These are phyloP conservation scores for Pichiaceae sp. DNA, from an alignment of 1,139 yeast species.

Conservation along the genomic window DNA sequence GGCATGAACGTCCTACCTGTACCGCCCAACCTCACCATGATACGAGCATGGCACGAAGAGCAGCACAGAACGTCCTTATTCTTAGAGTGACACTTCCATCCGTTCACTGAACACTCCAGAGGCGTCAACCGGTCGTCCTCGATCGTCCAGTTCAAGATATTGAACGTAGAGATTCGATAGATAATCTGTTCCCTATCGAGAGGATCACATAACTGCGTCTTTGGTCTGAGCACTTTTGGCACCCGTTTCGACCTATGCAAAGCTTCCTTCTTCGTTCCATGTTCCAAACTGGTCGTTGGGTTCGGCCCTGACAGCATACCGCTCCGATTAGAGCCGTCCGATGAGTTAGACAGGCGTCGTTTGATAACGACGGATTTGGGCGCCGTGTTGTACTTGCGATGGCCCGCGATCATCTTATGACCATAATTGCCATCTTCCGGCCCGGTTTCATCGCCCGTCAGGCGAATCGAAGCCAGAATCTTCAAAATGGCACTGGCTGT, in stretches of 20 bases:
- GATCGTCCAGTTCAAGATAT: constrained; percentile 24
- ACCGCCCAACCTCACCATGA: constrained; percentile 2
- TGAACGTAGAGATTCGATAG: constrained; percentile 21
- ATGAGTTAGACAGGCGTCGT: constrained; percentile 12
- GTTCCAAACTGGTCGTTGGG: constrained; percentile 2
- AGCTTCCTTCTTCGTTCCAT: too few species aligned
- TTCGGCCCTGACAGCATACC: background rate
- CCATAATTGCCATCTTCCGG: background rate
- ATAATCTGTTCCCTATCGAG: constrained; percentile 15
- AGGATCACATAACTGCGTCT: constrained; percentile 11
- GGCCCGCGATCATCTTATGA: background rate
- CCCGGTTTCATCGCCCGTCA: background rate
- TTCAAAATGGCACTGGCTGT: constrained; percentile 18
- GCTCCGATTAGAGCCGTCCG: background rate
- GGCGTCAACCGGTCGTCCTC: constrained; percentile 17
- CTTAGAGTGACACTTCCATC: constrained; percentile 23
- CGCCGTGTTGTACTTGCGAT: constrained; percentile 1
- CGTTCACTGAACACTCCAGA: constrained; percentile 22
- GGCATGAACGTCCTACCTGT: background rate
- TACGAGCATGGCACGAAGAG: constrained; percentile 20
- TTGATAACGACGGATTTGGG: constrained; percentile 12
- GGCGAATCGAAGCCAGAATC: constrained; percentile 9
- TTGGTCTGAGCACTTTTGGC: background rate
- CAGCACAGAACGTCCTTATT: constrained; percentile 24
- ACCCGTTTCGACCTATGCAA: background rate